Evolutionary conservation across 2,329 filamentous ascomycete species (phyloP).

Genomic region (Pyrenochaeta sp.): DNA sequence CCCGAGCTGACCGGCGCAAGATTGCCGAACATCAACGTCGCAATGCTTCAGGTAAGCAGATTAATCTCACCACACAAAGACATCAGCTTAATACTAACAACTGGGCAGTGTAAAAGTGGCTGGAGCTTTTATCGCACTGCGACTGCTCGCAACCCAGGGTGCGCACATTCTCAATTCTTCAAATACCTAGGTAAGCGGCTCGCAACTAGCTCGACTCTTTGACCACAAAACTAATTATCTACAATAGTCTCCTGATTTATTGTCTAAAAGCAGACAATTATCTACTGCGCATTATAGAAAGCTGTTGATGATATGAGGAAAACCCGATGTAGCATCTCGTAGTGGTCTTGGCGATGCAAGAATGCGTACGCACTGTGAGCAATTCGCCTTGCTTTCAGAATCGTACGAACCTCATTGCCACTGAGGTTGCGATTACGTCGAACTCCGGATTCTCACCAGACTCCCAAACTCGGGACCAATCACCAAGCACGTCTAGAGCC

Average conservation of each 20-base stretch:
- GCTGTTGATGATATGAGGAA: too few relatives aligned
- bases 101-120: not conserved
- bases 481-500: not conserved
- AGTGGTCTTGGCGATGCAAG: too few relatives aligned
- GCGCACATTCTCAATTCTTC: too few relatives aligned
- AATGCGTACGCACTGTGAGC: not conserved
- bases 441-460: constrained; percentile 2
- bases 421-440: not conserved
- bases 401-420: not conserved
- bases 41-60: constrained; percentile 1
- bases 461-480: not conserved
- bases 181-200: too few relatives aligned
- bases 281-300: too few relatives aligned
- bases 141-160: not conserved
- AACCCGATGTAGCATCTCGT: too few relatives aligned
- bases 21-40: constrained; percentile 4
- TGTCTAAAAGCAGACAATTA: too few relatives aligned
- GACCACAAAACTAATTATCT: too few relatives aligned
- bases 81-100: not conserved
- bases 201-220: too few relatives aligned
- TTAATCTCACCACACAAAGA: not conserved
- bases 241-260: too few relatives aligned
- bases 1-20: constrained; percentile 2
- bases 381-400: not conserved
- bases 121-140: not conserved